Conservation (phyloP, 1,139 yeast genomes). For the Taphrina communis region DNA sequence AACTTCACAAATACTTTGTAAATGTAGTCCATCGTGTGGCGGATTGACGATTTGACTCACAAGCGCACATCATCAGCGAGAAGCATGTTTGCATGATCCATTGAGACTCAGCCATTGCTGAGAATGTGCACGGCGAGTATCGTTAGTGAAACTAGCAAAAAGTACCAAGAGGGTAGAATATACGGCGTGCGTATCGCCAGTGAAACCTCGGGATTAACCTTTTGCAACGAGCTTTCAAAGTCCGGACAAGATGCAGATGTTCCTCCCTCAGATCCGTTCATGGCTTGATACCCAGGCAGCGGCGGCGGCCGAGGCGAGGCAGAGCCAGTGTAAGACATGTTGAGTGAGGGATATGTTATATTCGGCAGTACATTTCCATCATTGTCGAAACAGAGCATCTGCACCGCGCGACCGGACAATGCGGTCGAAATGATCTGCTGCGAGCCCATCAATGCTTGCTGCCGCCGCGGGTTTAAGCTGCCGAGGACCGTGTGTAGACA, state of each 20-base stretch:
- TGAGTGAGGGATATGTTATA: background rate
- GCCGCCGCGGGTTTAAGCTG: background rate
- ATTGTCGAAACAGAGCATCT: slow-evolving; percentile 16
- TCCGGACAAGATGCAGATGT: background rate
- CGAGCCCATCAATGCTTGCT: background rate
- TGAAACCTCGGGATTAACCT: background rate
- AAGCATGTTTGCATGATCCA: background rate
- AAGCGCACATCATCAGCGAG: no score
- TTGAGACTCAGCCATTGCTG: background rate
- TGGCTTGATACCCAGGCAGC: background rate
- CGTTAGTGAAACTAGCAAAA: background rate
- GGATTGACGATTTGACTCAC: no score
- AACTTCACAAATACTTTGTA: no score
- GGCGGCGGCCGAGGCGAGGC: background rate
- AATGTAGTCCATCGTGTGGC: no score
- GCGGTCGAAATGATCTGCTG: background rate
- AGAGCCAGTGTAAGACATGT: background rate
- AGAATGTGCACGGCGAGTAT: background rate
- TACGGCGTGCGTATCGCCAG: background rate
- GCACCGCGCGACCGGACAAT: background rate
- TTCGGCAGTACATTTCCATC: background rate
- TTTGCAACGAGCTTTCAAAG: background rate
- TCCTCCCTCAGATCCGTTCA: background rate
- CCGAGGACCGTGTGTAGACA: slow-evolving; percentile 19
- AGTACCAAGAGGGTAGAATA: background rate